Evolutionary conservation across 1,284 basidiomycete genomes (phyloP).

Genomic region (Flammula alnicola): DNA sequence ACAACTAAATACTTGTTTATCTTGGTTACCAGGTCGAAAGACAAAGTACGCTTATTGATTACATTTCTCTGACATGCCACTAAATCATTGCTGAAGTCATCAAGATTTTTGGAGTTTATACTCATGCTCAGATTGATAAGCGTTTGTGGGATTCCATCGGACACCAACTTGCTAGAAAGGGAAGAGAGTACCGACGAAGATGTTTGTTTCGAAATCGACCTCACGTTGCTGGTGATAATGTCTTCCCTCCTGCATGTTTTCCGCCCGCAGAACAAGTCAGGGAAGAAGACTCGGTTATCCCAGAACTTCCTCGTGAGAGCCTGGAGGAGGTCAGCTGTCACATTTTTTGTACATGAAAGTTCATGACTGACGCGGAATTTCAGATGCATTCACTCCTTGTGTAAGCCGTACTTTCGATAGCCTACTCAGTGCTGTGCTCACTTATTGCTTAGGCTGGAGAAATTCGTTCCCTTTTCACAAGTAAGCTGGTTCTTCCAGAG

Average conservation of each 20-base stretch:
- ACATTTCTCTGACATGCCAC: background rate
- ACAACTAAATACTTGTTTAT: background rate
- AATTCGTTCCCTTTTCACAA: slow-evolving; percentile 68
- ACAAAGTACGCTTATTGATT: slow-evolving; percentile 47
- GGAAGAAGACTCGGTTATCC: slow-evolving; percentile 26
- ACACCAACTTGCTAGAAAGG: slow-evolving; percentile 52
- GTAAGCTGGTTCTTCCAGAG: slow-evolving; percentile 34
- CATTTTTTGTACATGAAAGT: slow-evolving; percentile 25
- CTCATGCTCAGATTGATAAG: slow-evolving; percentile 58
- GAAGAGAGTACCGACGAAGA: slow-evolving; percentile 56
- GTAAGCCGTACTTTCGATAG: slow-evolving; percentile 39
- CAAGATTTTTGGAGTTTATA: slow-evolving; percentile 67
- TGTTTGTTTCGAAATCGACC: slow-evolving; percentile 50
- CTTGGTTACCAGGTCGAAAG: slow-evolving; percentile 56
- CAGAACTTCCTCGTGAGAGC: slow-evolving; percentile 38
- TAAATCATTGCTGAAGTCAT: slow-evolving; percentile 43
- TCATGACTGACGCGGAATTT: slow-evolving; percentile 1
- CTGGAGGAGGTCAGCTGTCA: slow-evolving; percentile 48
- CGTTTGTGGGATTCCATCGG: slow-evolving; percentile 63
- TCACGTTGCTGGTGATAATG: slow-evolving; percentile 40
- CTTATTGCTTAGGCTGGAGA: slow-evolving; percentile 54
- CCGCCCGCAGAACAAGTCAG: slow-evolving; percentile 35
- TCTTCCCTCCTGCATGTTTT: slow-evolving; percentile 48
- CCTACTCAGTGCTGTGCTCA: slow-evolving; percentile 7
- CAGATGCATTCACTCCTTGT: slow-evolving; percentile 61